Base-by-base conservation (phyloP, 768 basidiomycete genomes). In the Trametes gibbosa region DNA sequence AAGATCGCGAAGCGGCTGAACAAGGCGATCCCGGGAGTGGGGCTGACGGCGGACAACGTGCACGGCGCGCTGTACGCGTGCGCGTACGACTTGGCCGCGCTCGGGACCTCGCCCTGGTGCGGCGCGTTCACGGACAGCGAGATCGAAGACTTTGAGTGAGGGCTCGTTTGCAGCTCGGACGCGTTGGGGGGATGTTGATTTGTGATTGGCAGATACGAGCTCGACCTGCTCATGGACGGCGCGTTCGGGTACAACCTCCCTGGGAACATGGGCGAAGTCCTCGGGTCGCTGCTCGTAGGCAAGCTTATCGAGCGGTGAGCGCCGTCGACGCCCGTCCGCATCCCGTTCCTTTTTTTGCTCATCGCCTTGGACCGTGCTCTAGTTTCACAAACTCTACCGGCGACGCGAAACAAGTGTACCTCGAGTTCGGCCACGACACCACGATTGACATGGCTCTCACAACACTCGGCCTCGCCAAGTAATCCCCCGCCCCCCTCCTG, bases 351-450 rank as follows among this genome's bases (percentile, higher is more conserved):
- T n/a, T n/a, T n/a, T n/a, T n/a, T n/a, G n/a, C n/a, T n/a, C n/a
- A n/a, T n/a, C n/a, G n/a, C n/a, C n/a, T n/a, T n/a, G n/a, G n/a
- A n/a, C n/a, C n/a, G n/a, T n/a, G n/a, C n/a, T 10, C 16, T 35
- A 76, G 75, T 41, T 70, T 77, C 47, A 69, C 70, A 27, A 76
- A 76, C 66, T 58, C 64, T 21, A 73, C 71, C 24, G 73, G 69
- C 34, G 68, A 73, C 48, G 70, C 73, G 14, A 52, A 69, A 51
- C 48, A 67, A 40, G 64, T 75, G 21, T 76, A 74, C 65, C 67
- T 79, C 24, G 75, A 79, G 65, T 79, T 78, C 59, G 77, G 76
- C 4, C 76, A 78, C 59, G 75, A 77, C 52, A 75, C 72, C 7
- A 76, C 73, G 37, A 71, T 79, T 56, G 71, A 78, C 61, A 43